These are phyloP conservation scores for Phaeosphaeria sp. DNA, from an alignment of 2,329 filamentous ascomycete species.

Conservation along the genomic window DNA sequence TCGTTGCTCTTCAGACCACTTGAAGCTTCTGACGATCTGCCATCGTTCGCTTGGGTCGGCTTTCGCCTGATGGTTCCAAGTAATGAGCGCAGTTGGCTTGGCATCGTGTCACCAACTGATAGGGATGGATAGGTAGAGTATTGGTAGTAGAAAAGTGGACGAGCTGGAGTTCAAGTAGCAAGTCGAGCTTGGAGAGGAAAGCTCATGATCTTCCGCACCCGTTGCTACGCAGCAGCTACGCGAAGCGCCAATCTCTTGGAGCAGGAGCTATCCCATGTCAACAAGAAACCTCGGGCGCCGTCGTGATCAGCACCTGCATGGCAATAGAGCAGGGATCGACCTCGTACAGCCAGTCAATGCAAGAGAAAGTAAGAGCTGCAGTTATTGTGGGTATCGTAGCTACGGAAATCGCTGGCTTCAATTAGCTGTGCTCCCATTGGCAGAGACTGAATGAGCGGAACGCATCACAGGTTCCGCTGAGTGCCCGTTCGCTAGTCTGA, in stretches of 20 bases:
- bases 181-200: background rate
- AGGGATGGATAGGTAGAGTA: background rate
- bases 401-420: constrained; percentile 11
- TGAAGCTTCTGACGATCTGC: constrained; percentile 46
- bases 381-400: constrained; percentile 9
- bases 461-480: constrained; percentile 7
- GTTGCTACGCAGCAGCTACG: constrained; percentile 3
- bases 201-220: background rate
- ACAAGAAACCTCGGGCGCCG: constrained; percentile 5
- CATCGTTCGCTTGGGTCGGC: constrained; percentile 57
- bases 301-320: constrained; percentile 8
- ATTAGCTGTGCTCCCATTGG: constrained; percentile 21
- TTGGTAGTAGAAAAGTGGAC: background rate
- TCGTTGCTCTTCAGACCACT: constrained; percentile 27
- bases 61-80: constrained; percentile 56
- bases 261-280: constrained; percentile 9
- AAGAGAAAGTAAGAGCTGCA: background rate
- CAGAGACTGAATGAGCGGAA: constrained; percentile 17
- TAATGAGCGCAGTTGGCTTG: constrained; percentile 50
- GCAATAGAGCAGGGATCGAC: constrained; percentile 21
- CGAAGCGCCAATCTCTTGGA: constrained; percentile 10
- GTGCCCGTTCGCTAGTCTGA: constrained; percentile 18
- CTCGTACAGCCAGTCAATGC: background rate
- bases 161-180: constrained; percentile 4
- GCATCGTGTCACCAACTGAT: constrained; percentile 23